These are phyloP conservation scores for Neopestalotiopsis rosae DNA, from an alignment of 2,329 filamentous ascomycete species.

Conservation along the genomic window DNA sequence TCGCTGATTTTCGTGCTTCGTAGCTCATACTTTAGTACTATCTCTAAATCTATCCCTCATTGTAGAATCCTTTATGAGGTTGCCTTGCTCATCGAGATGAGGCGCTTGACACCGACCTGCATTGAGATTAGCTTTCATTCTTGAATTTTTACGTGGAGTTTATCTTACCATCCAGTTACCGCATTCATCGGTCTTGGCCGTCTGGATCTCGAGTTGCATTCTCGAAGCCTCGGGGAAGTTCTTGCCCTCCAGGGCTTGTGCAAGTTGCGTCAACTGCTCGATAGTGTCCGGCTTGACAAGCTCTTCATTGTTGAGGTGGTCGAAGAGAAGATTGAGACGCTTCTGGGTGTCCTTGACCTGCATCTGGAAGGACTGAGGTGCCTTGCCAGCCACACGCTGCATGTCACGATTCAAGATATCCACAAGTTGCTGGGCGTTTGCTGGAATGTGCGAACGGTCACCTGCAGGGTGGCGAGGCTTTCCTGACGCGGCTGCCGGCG, in stretches of 20 bases:
- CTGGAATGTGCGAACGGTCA: slow-evolving; percentile 88
- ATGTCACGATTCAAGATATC: slow-evolving; percentile 85
- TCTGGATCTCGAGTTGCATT: slow-evolving; percentile 77
- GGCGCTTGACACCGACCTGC: slow-evolving; percentile 76
- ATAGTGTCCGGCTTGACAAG: slow-evolving; percentile 82
- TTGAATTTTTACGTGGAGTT: slow-evolving; percentile 5
- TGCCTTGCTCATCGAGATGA: slow-evolving; percentile 80
- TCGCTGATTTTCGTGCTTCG: slow-evolving; percentile 11
- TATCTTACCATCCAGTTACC: slow-evolving; percentile 84
- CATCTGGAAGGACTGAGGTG: slow-evolving; percentile 82
- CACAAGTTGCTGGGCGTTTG: slow-evolving; percentile 76
- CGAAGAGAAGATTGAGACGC: slow-evolving; percentile 89
- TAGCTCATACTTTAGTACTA: not conserved
- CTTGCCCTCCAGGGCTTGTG: slow-evolving; percentile 69
- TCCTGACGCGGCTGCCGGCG: slow-evolving; percentile 56
- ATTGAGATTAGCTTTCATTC: slow-evolving; percentile 43
- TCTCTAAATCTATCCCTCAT: slow-evolving; percentile 1
- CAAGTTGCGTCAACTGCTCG: slow-evolving; percentile 66
- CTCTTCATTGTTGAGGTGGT: slow-evolving; percentile 96
- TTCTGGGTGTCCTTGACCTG: slow-evolving; percentile 96
- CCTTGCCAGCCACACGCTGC: slow-evolving; percentile 84
- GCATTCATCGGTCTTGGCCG: slow-evolving; percentile 79
- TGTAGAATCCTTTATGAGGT: slow-evolving; percentile 55
- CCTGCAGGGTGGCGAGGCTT: slow-evolving; percentile 76
- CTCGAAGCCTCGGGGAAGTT: slow-evolving; percentile 71